Conservation (phyloP, 192 early-diverging fungal species). For the Coemansia sp. region DNA sequence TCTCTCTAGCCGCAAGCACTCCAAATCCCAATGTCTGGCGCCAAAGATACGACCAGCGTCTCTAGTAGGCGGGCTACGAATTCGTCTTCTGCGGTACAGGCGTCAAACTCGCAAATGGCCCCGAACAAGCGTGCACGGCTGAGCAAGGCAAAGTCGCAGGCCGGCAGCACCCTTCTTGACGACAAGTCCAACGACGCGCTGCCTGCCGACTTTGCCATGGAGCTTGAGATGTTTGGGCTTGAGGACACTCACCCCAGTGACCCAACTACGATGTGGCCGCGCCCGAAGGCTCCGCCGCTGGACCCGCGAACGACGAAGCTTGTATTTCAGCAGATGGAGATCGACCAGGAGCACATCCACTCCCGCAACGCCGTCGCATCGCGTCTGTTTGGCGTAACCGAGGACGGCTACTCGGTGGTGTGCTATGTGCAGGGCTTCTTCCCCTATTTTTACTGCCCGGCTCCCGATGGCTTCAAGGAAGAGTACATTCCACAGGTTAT, state of each 20-base stretch:
- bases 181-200: constrained; percentile 23
- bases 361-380: constrained; percentile 56
- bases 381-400: constrained; percentile 84
- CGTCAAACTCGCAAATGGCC: constrained; percentile 11
- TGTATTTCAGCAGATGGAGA: constrained; percentile 96
- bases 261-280: constrained; percentile 27
- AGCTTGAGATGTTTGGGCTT: constrained; percentile 43
- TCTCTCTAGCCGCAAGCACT: neutral
- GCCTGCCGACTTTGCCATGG: constrained; percentile 49
- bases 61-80: constrained; percentile 6
- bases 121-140: constrained; percentile 46
- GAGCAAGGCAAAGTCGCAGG: constrained; percentile 21
- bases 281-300: constrained; percentile 21
- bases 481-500: constrained; percentile 54
- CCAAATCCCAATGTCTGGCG: neutral
- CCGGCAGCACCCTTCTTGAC: constrained; percentile 17
- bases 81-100: constrained; percentile 2
- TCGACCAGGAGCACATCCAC: constrained; percentile 74
- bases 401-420: constrained; percentile 85
- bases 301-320: constrained; percentile 26
- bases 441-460: constrained; percentile 93
- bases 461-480: constrained; percentile 72
- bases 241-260: constrained; percentile 25
- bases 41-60: neutral
- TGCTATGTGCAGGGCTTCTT: constrained; percentile 89